phyloP scores from a whole-genome alignment of 306 rosid genomes.

The Cucumis sativus region DNA sequence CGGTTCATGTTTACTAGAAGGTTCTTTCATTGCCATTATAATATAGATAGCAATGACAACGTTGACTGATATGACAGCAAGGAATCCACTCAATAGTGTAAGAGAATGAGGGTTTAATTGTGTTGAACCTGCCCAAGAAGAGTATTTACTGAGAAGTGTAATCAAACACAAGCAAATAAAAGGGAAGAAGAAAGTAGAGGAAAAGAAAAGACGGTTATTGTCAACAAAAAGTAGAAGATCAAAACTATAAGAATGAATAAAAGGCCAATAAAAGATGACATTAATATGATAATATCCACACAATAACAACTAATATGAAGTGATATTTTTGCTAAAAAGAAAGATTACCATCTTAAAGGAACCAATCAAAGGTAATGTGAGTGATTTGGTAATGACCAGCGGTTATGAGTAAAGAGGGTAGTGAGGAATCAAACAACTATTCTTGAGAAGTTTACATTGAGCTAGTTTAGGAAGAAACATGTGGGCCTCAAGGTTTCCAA shows the following conservation, averaged over 20 bases:
- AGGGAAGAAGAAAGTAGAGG: neutral
- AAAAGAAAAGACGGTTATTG: neutral
- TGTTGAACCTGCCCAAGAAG: conserved; percentile 36
- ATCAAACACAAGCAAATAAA: neutral
- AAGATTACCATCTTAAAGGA: neutral
- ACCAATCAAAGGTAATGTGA: neutral
- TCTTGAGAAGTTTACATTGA: neutral
- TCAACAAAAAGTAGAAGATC: neutral
- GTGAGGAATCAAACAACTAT: neutral
- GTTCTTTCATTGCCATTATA: conserved; percentile 79
- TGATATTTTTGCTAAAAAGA: neutral
- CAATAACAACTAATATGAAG: neutral
- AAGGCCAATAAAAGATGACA: neutral
- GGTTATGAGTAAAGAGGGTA: neutral
- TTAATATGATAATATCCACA: neutral
- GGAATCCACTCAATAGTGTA: conserved; percentile 75
- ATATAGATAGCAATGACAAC: conserved; percentile 71
- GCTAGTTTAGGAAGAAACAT: neutral
- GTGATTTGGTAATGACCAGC: neutral
- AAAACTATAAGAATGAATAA: too few species aligned
- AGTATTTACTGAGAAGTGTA: neutral
- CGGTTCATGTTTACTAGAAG: conserved; percentile 59
- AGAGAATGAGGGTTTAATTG: conserved; percentile 55
- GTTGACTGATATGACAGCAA: conserved; percentile 81
- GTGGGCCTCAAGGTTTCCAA: neutral